These are phyloP conservation scores for Parachaetomium inaequale DNA, from an alignment of 495 filamentous ascomycete genomes.

Conservation along the genomic window DNA sequence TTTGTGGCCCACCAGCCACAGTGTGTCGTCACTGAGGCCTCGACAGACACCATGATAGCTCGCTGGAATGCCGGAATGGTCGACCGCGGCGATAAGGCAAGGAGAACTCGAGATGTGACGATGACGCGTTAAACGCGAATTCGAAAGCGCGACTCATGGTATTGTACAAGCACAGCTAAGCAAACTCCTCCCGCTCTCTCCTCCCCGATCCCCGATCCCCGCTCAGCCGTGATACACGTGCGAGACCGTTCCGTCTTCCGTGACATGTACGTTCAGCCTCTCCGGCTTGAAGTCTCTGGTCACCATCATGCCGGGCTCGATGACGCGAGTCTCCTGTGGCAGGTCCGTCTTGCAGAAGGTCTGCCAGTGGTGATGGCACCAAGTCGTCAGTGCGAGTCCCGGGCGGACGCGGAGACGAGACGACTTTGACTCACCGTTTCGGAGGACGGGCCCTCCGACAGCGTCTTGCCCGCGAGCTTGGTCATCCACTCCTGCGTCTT, in stretches of 20 bases:
- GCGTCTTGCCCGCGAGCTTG: conserved; percentile 74
- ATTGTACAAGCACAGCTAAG: neutral
- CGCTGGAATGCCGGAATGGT: neutral
- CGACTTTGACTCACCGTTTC: conserved; percentile 38
- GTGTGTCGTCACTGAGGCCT: neutral
- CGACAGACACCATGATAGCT: neutral
- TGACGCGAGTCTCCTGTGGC: conserved; percentile 62
- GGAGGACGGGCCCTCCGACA: conserved; percentile 38
- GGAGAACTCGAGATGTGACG: neutral
- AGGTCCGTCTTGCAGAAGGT: conserved; percentile 73
- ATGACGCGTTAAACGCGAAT: neutral
- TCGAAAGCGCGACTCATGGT: neutral
- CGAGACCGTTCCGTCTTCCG: conserved; percentile 67
- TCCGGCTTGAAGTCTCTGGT: conserved; percentile 59
- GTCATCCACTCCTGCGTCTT: conserved; percentile 63
- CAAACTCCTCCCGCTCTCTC: neutral
- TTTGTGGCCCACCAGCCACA: conserved; percentile 1
- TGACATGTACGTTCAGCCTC: conserved; percentile 70
- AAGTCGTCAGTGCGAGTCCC: conserved; percentile 2
- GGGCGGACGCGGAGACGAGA: neutral
- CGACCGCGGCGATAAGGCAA: neutral
- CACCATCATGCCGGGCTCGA: conserved; percentile 59
- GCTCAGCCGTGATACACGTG: conserved; percentile 59
- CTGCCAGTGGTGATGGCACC: conserved; percentile 39
- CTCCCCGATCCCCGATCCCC: neutral